Evolutionary conservation across 768 basidiomycete genomes (phyloP), one percentile per base, ranked within the genome.

Genomic region (Phanerochaete sordida): DNA sequence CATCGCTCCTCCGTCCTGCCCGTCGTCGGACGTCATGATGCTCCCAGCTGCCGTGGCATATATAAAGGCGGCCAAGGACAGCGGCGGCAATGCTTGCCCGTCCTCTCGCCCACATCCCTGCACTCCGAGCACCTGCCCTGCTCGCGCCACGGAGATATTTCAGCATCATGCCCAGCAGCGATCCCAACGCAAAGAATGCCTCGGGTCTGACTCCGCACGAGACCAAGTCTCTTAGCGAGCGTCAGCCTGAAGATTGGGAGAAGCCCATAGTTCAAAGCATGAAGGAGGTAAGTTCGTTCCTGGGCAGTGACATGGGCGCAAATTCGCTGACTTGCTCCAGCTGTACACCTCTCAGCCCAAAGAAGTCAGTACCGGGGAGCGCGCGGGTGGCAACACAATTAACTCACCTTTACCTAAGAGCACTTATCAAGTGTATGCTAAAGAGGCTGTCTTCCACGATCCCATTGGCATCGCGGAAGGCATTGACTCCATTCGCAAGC

Each of bases 401-500:
- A 7, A 35, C 13, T 35, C 33, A 24, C 16, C 2, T 7, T 35
- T 35, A 7, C 6, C 13, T 35, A 6, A 80, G 80, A 68, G 57
- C n/a, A 75, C 80, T 3, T 81, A 81, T 60, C 67, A 70, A 57
- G 72, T 80, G 9, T 81, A 81, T 53, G 62, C 76, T 12, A 61
- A 67, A 19, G 68, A 80, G 33, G 78, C 77, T 0, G 66, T 76
- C 55, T 81, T 82, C 62, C 76, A 78, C 57, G 79, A 81, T 62
- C 79, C 78, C 13, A 64, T 81, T 47, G 79, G 80, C 37, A 77
- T 79, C 46, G 75, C 79, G 11, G 66, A 74, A 27, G 80, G 78
- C 3, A 46, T 70, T 13, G 69, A 70, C 30, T 72, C 79, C 11
- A 76, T 81, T 43, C 73, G 73, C 21, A 70, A 76, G 0, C 79